Evolutionary conservation across 1,139 yeast species (phyloP), one percentile per base, ranked within the genome.

Genomic region (Pichia sp.): DNA sequence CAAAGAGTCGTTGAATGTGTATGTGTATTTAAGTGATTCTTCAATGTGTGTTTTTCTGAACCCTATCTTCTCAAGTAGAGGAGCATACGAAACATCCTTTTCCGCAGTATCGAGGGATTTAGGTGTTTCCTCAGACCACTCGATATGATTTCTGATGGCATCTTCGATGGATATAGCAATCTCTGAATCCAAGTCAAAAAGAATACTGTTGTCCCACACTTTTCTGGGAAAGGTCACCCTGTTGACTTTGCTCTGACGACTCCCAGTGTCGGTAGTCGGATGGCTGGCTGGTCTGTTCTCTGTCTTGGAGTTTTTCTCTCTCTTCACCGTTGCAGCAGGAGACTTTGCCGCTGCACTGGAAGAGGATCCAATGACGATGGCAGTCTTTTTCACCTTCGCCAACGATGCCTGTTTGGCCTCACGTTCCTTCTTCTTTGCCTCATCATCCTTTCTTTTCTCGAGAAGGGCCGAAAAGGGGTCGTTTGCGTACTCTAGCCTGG

Each of bases 401-500:
- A 73, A 73, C 45, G 71, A 72, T 47, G 73, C 74, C 48, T 67
- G 66, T 49, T 66, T 69, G 2, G 75, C 74, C 46, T 73, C 73
- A 57, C 68, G 65, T 56, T 82, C 84, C 60, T 80, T 82, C 49
- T 71, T 73, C 53, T 63, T 68, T 49, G 73, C 69, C 38, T 73
- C 78, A 40, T 73, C 71, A 6, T 63, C 60, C 55, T 81, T 83
- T 45, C 79, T 71, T 53, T 77, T 77, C 54, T 84, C 88, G 14
- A 85, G 60, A 17, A 79, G 73, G 0, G 84, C 84, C 36, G 71
- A 72, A 69, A 91, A 90, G 1, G 97, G 97, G 63, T 88, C 87
- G 9, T 81, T 76, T 54, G 79, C 78, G 69, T 87, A 91, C 6
- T 78, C 64, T 49, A 67, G 66, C 60, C 77, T 78, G 57, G 85